phyloP scores from a whole-genome alignment of 1,139 yeast genomes.

The Debaryomycetaceae sp. region DNA sequence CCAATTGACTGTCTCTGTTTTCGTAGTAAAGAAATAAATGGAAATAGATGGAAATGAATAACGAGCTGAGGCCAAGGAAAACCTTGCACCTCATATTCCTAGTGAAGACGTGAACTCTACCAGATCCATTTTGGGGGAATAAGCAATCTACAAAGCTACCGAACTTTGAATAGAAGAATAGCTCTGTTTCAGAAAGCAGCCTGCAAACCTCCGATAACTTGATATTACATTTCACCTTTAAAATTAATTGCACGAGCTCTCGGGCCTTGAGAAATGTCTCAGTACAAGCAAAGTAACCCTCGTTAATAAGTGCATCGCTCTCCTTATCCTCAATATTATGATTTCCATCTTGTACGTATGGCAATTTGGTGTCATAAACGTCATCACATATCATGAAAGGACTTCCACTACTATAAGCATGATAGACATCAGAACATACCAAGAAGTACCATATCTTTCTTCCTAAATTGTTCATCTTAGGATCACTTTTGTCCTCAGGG shows the following conservation, averaged over 20 bases:
- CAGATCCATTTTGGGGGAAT: conserved; percentile 12
- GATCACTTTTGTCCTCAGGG: conserved; percentile 16
- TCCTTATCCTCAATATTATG: conserved; percentile 18
- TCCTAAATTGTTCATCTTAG: conserved; percentile 33
- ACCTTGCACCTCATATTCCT: conserved; percentile 25
- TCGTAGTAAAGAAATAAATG: conserved; percentile 44
- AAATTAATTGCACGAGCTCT: conserved; percentile 13
- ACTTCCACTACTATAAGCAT: conserved; percentile 27
- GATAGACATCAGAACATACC: conserved; percentile 22
- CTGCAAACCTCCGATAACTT: conserved; percentile 22
- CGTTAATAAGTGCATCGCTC: conserved; percentile 21
- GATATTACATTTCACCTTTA: conserved; percentile 19
- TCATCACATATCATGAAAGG: conserved; percentile 18
- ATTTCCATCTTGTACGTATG: conserved; percentile 21
- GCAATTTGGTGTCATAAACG: conserved; percentile 26
- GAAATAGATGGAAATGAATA: conserved; percentile 33
- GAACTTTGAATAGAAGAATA: conserved; percentile 11
- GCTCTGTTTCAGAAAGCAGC: conserved; percentile 19
- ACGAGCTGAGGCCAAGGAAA: conserved; percentile 27
- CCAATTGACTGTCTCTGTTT: conserved; percentile 16
- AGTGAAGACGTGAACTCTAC: conserved; percentile 14
- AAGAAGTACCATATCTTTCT: conserved; percentile 52
- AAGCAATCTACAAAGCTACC: conserved; percentile 22
- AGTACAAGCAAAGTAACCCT: conserved; percentile 9
- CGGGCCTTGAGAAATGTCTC: conserved; percentile 3